Percentiles rank a stretch among this genome's conserved stretches.
Conservation (phyloP, 352 stramenopile species). For the Globisporangium barbulae region DNA sequence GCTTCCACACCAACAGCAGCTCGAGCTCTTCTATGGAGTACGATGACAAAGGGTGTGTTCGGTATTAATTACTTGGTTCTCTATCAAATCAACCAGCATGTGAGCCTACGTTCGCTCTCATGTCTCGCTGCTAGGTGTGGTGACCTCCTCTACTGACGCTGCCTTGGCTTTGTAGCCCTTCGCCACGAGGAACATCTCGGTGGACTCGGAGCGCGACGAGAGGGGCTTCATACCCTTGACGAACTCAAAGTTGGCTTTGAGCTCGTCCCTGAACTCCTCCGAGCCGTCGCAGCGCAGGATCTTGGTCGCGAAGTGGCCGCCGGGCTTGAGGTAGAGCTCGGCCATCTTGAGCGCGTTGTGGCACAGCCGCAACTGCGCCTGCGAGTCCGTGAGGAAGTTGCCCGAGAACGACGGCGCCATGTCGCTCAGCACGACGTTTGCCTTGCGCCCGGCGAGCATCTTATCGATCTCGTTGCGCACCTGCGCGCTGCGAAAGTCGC, state of each 20-base stretch:
- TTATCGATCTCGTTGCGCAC: constrained; percentile 56
- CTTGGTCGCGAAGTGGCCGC: constrained; percentile 80
- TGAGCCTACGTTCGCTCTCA: too few species aligned
- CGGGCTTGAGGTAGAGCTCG: constrained; percentile 72
- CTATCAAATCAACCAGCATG: not conserved
- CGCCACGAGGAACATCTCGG: constrained; percentile 82
- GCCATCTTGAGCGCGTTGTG: constrained; percentile 86
- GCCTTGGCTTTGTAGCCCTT: constrained; percentile 54
- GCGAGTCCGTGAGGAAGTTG: constrained; percentile 69
- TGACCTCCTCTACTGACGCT: not conserved
- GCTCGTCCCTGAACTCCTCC: constrained; percentile 68
- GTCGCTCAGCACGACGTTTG: constrained; percentile 84
- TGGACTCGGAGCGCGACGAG: constrained; percentile 77
- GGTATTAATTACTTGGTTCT: not conserved
- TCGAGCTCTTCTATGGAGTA: not conserved
- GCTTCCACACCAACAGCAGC: constrained; percentile 7
- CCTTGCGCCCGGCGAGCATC: constrained; percentile 41
- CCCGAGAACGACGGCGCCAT: constrained; percentile 87
- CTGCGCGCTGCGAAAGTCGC: constrained; percentile 69
- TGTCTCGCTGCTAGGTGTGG: not conserved
- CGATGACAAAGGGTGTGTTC: not conserved
- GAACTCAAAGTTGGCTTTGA: constrained; percentile 64
- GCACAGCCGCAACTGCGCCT: constrained; percentile 79
- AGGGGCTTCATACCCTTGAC: constrained; percentile 83
- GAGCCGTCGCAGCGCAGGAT: constrained; percentile 74